A percentile compares a stretch with the other conserved stretches of the same genome.
phyloP scores from a whole-genome alignment of 441 rosid genomes.

The Macaranga tanarius region DNA sequence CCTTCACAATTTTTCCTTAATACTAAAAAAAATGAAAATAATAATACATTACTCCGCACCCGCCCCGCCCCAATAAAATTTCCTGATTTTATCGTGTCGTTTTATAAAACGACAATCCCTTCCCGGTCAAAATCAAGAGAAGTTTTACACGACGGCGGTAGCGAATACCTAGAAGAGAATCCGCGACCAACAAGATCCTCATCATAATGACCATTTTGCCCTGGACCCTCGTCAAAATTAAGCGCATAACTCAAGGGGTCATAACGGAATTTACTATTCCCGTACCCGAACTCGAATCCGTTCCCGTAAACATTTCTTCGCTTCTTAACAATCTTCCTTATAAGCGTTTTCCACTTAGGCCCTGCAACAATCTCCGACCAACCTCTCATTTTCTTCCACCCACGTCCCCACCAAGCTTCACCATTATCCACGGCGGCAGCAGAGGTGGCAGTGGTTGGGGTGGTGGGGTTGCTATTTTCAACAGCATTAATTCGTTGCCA shows the following conservation, averaged over 20 bases:
- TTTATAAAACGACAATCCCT: slow-evolving; percentile 9
- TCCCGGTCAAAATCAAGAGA: slow-evolving; percentile 48
- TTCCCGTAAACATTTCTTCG: slow-evolving; percentile 10
- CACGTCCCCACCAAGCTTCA: slow-evolving; percentile 50
- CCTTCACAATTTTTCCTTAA: too few relatives aligned
- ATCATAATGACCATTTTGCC: slow-evolving; percentile 34
- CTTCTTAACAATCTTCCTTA: slow-evolving; percentile 38
- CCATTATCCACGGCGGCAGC: background rate
- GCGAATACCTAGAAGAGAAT: slow-evolving; percentile 60
- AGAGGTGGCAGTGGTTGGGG: background rate
- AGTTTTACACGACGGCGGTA: slow-evolving; percentile 48
- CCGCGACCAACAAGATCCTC: slow-evolving; percentile 44
- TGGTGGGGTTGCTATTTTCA: slow-evolving; percentile 12
- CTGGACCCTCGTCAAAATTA: slow-evolving; percentile 67
- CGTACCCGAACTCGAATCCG: too few relatives aligned
- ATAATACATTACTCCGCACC: too few relatives aligned
- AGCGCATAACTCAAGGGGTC: slow-evolving; percentile 57
- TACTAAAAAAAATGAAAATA: too few relatives aligned
- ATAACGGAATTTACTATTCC: slow-evolving; percentile 43
- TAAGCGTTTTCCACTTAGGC: slow-evolving; percentile 59
- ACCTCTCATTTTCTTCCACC: slow-evolving; percentile 57
- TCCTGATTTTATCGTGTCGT: too few relatives aligned
- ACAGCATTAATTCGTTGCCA: slow-evolving; percentile 46
- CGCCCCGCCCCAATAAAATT: too few relatives aligned
- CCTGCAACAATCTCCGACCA: slow-evolving; percentile 65